Percentiles rank a stretch among this genome's conserved stretches.
These are phyloP conservation scores for Gardenia jasminoides DNA, from an alignment of 257 asterid genomes.

Conservation along the genomic window DNA sequence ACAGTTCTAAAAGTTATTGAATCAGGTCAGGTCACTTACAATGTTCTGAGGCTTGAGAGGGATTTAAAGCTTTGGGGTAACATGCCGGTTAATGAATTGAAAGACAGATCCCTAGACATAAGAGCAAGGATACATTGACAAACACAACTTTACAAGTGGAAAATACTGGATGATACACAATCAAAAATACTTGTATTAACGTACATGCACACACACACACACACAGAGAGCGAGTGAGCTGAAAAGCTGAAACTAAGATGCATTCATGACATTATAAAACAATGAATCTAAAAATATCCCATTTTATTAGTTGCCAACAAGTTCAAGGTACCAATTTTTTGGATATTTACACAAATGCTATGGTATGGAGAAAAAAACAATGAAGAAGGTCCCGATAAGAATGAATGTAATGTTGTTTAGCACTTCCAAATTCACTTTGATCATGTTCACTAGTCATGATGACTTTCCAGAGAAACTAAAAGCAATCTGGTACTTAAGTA, in stretches of 20 bases:
- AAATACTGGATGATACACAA: neutral
- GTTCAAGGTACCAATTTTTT: neutral
- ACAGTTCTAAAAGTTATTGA: neutral
- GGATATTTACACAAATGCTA: neutral
- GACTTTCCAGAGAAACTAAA: no score
- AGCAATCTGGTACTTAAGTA: no score
- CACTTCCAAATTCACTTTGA: no score
- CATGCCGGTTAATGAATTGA: constrained; percentile 45
- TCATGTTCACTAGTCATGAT: neutral
- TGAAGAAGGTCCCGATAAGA: neutral
- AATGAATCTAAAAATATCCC: no score
- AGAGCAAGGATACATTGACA: constrained; percentile 1
- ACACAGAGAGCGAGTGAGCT: neutral
- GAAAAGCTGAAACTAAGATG: no score
- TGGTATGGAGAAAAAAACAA: no score
- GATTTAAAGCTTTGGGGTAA: constrained; percentile 48
- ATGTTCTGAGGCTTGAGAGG: constrained; percentile 38
- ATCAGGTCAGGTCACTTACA: constrained; percentile 34
- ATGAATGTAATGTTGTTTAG: neutral
- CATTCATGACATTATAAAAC: no score
- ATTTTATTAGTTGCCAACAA: neutral
- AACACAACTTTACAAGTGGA: neutral
- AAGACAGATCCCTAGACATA: constrained; percentile 55
- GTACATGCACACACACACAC: no score
- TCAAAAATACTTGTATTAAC: no score